Evolutionary conservation across 2,329 filamentous ascomycete genomes (phyloP).

Genomic region (Coniochaeta prunicola): DNA sequence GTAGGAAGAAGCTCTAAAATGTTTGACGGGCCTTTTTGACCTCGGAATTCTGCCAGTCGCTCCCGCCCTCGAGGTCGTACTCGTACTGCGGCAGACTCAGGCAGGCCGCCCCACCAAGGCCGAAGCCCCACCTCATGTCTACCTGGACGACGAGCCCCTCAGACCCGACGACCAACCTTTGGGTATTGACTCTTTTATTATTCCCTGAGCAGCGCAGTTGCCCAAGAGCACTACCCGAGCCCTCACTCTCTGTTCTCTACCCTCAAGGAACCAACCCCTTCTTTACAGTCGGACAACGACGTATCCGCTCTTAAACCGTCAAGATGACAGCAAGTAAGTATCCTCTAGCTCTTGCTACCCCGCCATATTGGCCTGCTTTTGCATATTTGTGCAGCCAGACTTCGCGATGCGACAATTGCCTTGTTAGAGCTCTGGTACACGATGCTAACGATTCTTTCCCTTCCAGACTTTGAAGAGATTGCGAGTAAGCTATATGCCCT

Average conservation of each 20-base stretch:
- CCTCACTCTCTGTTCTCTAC: not conserved
- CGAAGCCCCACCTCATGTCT: not conserved
- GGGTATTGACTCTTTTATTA: not conserved
- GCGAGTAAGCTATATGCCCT: slow-evolving; percentile 31
- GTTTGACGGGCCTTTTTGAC: not conserved
- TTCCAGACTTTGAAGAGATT: slow-evolving; percentile 35
- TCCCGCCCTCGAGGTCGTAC: not conserved
- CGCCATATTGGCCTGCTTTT: not conserved
- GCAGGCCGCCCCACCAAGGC: not conserved
- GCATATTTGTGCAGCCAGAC: not conserved
- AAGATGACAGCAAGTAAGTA: slow-evolving; percentile 26
- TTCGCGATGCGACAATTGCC: not conserved
- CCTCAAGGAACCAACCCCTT: not conserved
- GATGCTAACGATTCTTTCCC: not conserved
- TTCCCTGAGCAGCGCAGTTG: not conserved
- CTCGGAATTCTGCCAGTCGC: not conserved
- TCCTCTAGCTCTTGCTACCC: slow-evolving; percentile 4
- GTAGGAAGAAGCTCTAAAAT: not conserved
- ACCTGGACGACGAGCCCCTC: not conserved
- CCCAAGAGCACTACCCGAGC: not conserved
- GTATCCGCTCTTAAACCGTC: slow-evolving; percentile 6
- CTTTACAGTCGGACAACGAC: not conserved
- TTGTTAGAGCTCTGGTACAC: not conserved
- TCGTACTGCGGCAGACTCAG: too few relatives aligned
- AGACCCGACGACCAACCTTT: not conserved